Evolutionary conservation across 1,284 basidiomycete genomes (phyloP).

Genomic region (Microbotryum scabiosae): DNA sequence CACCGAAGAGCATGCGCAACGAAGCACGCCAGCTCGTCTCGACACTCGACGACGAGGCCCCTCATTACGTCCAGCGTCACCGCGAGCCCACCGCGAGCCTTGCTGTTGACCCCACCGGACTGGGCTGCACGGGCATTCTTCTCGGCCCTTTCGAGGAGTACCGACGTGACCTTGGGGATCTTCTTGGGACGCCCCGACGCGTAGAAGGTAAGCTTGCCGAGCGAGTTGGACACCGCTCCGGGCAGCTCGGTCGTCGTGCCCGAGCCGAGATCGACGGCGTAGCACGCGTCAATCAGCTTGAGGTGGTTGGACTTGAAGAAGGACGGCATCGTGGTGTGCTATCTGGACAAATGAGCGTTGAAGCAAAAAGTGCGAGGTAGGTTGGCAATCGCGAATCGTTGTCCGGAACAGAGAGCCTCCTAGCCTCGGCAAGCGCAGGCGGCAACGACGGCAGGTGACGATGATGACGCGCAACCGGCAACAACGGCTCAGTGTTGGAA

Average conservation of each 20-base stretch:
- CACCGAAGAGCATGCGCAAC: conserved; percentile 67
- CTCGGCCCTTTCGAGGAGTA: conserved; percentile 69
- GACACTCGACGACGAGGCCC: conserved; percentile 79
- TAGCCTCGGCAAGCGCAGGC: too few relatives aligned
- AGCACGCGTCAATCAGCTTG: conserved; percentile 79
- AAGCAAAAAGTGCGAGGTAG: not conserved
- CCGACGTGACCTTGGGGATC: conserved; percentile 71
- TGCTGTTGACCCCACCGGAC: conserved; percentile 56
- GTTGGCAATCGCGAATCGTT: too few relatives aligned
- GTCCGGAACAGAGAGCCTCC: too few relatives aligned
- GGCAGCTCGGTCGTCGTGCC: conserved; percentile 54
- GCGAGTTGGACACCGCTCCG: conserved; percentile 72
- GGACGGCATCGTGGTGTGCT: not conserved
- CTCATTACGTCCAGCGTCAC: conserved; percentile 80
- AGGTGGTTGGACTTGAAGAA: conserved; percentile 70
- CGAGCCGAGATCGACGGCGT: conserved; percentile 52
- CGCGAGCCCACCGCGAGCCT: conserved; percentile 64
- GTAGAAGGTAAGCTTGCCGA: conserved; percentile 86
- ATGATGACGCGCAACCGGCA: too few relatives aligned
- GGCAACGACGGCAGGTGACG: too few relatives aligned
- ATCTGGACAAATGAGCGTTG: not conserved
- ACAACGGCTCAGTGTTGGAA: too few relatives aligned
- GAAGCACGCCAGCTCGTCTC: conserved; percentile 62
- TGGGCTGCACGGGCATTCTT: conserved; percentile 58
- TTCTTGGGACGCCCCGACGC: conserved; percentile 83